phyloP scores from a whole-genome alignment of 352 stramenopile genomes.

The Pythium plurisporium region DNA sequence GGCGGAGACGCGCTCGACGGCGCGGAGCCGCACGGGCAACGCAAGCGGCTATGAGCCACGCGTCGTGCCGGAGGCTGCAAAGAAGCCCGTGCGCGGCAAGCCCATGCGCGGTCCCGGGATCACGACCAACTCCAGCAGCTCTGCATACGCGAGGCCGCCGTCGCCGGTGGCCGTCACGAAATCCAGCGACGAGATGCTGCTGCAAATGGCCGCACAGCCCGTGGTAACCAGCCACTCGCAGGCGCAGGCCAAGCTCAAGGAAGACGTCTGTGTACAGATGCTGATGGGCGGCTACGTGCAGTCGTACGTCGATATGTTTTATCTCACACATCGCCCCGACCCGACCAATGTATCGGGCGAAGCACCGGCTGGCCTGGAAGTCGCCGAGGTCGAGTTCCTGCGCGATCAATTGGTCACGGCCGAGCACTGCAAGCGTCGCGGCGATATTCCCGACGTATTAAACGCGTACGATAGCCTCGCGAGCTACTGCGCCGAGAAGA shows the following conservation, averaged over 20 bases:
- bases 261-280: slow-evolving; percentile 83
- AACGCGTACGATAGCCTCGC: slow-evolving; percentile 80
- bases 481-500: slow-evolving; percentile 64
- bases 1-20: slow-evolving; percentile 4
- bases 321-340: slow-evolving; percentile 79
- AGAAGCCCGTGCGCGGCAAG: slow-evolving; percentile 52
- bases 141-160: neutral
- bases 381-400: slow-evolving; percentile 82
- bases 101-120: slow-evolving; percentile 48
- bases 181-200: slow-evolving; percentile 16
- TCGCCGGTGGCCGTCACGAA: neutral
- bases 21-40: slow-evolving; percentile 3
- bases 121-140: neutral
- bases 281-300: slow-evolving; percentile 89
- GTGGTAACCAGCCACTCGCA: slow-evolving; percentile 20
- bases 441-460: slow-evolving; percentile 83
- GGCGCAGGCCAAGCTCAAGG: slow-evolving; percentile 59
- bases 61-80: slow-evolving; percentile 35
- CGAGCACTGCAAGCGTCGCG: slow-evolving; percentile 86
- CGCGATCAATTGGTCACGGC: slow-evolving; percentile 82
- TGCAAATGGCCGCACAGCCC: slow-evolving; percentile 1
- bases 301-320: slow-evolving; percentile 94
- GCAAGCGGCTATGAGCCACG: neutral
- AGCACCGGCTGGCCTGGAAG: slow-evolving; percentile 19
- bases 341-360: slow-evolving; percentile 27